These are phyloP conservation scores for Aspergillus quadricinctus DNA, from an alignment of 2,329 filamentous ascomycete species.

Conservation along the genomic window DNA sequence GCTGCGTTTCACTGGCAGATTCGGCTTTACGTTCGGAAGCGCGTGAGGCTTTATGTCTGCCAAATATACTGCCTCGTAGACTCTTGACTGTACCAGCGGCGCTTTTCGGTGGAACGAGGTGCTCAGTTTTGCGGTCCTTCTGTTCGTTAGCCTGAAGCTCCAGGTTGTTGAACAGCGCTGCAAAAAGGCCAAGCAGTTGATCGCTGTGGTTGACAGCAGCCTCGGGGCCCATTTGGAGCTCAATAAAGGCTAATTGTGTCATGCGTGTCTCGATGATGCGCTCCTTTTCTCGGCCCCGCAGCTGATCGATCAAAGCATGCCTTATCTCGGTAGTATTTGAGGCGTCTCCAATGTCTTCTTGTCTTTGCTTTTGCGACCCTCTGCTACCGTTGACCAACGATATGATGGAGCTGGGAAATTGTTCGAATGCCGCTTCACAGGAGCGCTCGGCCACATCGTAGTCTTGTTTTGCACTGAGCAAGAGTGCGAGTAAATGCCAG, in stretches of 20 bases:
- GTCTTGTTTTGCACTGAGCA: conserved; percentile 82
- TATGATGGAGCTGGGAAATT: conserved; percentile 68
- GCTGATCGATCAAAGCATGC: conserved; percentile 64
- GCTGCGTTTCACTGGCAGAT: conserved; percentile 23
- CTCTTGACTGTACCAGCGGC: conserved; percentile 67
- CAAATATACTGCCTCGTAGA: conserved; percentile 72
- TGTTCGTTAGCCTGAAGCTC: conserved; percentile 33
- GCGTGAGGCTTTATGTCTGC: conserved; percentile 51
- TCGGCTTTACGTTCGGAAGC: conserved; percentile 44
- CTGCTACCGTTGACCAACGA: conserved; percentile 63
- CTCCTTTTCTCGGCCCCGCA: conserved; percentile 81
- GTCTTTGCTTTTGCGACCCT: conserved; percentile 24
- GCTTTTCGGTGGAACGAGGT: conserved; percentile 60
- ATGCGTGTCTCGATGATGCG: conserved; percentile 91
- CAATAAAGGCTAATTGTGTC: conserved; percentile 81
- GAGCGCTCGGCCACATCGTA: conserved; percentile 74
- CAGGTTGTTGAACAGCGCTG: conserved; percentile 69
- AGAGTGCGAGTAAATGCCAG: conserved; percentile 85
- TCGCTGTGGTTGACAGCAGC: conserved; percentile 83
- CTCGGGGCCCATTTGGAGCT: conserved; percentile 76
- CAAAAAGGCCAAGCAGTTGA: conserved; percentile 78
- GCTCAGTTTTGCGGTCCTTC: conserved; percentile 29
- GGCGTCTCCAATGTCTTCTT: conserved; percentile 18
- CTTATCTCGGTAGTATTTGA: conserved; percentile 13
- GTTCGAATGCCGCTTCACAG: conserved; percentile 87